phyloP scores from a whole-genome alignment of 345 rosid species.

The Hevea brasiliensis region DNA sequence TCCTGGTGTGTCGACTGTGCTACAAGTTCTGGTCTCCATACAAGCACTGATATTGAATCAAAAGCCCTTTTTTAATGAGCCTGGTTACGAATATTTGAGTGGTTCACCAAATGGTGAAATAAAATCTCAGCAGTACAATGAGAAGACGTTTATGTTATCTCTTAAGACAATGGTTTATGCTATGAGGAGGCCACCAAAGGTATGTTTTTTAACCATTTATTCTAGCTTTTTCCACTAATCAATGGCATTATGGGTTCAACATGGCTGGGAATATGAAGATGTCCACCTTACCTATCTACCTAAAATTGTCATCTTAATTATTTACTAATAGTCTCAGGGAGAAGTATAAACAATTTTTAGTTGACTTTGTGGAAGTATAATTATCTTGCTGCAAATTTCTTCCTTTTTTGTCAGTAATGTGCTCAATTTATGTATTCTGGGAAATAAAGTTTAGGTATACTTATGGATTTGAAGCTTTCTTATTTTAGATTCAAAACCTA shows the following conservation, averaged over 20 bases:
- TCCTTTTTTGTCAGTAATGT: not conserved
- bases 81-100: slow-evolving; percentile 49
- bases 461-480: not conserved
- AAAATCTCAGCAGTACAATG: slow-evolving; percentile 56
- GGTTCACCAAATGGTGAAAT: slow-evolving; percentile 56
- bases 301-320: not conserved
- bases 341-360: slow-evolving; percentile 5
- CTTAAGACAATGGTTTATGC: slow-evolving; percentile 69
- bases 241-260: not conserved
- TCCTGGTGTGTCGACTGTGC: slow-evolving; percentile 69
- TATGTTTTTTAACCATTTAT: slow-evolving; percentile 26
- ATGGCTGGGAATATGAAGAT: not conserved
- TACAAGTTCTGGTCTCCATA: slow-evolving; percentile 92
- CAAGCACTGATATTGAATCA: slow-evolving; percentile 87
- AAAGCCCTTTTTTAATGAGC: slow-evolving; percentile 88
- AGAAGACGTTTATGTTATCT: slow-evolving; percentile 57
- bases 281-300: not conserved
- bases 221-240: not conserved
- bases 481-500: not conserved
- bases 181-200: slow-evolving; percentile 87
- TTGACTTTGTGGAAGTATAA: no score
- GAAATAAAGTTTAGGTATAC: not conserved
- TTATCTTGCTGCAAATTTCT: not conserved
- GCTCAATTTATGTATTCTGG: not conserved
- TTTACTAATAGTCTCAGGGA: not conserved